These are phyloP conservation scores for Fusarium austroafricanum DNA, from an alignment of 2,329 filamentous ascomycete species.

Conservation along the genomic window DNA sequence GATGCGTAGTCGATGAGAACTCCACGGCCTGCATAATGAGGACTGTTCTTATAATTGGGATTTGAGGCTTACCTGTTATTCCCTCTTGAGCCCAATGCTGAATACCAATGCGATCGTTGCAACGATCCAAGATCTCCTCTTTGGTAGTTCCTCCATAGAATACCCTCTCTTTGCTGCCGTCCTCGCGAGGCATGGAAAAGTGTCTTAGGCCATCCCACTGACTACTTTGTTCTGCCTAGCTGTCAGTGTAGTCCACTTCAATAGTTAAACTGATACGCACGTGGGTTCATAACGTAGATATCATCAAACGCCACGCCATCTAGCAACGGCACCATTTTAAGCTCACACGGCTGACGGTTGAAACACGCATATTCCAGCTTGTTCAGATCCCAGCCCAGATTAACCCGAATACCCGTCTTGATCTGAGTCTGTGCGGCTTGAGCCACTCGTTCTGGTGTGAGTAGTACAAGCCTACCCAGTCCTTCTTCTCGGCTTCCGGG, in stretches of 20 bases:
- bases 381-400: slow-evolving; percentile 65
- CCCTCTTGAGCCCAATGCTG: slow-evolving; percentile 60
- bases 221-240: slow-evolving; percentile 55
- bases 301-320: slow-evolving; percentile 62
- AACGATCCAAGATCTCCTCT: slow-evolving; percentile 58
- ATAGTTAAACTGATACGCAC: neutral
- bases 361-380: slow-evolving; percentile 68
- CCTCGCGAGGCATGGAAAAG: slow-evolving; percentile 57
- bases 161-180: slow-evolving; percentile 51
- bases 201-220: slow-evolving; percentile 65
- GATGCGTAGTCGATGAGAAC: slow-evolving; percentile 63
- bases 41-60: accelerated
- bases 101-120: slow-evolving; percentile 58
- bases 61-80: slow-evolving; percentile 47
- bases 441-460: slow-evolving; percentile 64
- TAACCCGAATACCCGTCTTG: slow-evolving; percentile 61
- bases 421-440: slow-evolving; percentile 62
- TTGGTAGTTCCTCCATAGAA: slow-evolving; percentile 62
- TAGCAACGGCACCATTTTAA: slow-evolving; percentile 62
- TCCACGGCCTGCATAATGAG: slow-evolving; percentile 56
- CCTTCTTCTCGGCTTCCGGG: slow-evolving; percentile 63
- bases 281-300: slow-evolving; percentile 62
- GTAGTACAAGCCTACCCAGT: slow-evolving; percentile 60
- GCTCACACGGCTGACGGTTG: slow-evolving; percentile 61
- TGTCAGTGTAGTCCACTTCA: neutral